Percentiles rank a stretch among this genome's conserved stretches.
Evolutionary conservation across 371 early-diverging fungal species (phyloP).

Genomic region (Saksenaea oblongispora): DNA sequence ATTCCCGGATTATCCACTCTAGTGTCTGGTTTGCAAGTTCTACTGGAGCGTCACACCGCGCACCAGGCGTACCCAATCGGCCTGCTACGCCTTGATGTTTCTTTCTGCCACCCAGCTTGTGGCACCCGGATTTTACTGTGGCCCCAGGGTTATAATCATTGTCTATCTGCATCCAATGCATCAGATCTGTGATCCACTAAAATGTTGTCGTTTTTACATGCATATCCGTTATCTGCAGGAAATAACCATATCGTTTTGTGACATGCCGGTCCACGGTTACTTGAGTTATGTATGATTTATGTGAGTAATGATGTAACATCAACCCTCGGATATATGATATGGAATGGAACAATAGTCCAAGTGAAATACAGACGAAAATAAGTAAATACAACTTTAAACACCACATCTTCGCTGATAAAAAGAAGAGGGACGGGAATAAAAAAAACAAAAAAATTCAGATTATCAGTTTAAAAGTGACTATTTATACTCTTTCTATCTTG

Average conservation of each 20-base stretch:
- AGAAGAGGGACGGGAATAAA: not conserved
- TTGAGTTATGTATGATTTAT: not conserved
- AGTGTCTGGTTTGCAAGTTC: conserved; percentile 68
- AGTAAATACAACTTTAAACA: not conserved
- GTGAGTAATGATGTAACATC: not conserved
- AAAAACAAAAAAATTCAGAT: conserved; percentile 3
- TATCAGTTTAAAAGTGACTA: conserved; percentile 11
- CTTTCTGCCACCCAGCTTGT: conserved; percentile 15
- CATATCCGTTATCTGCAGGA: conserved; percentile 78
- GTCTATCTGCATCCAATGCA: conserved; percentile 32
- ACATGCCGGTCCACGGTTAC: not conserved
- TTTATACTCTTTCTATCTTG: conserved; percentile 1
- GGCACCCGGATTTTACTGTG: conserved; percentile 55
- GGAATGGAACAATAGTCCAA: conserved; percentile 5
- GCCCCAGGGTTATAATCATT: conserved; percentile 51
- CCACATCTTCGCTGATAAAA: conserved; percentile 1
- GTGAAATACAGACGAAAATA: not conserved
- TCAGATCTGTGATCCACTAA: not conserved
- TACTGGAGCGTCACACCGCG: conserved; percentile 73
- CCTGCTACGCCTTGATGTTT: conserved; percentile 13
- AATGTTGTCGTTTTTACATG: conserved; percentile 46
- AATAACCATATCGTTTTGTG: conserved; percentile 41
- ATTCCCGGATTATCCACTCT: conserved; percentile 61
- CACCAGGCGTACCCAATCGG: conserved; percentile 58
- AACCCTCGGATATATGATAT: not conserved